A percentile compares a stretch with the other conserved stretches of the same genome.
These are phyloP conservation scores for Yamadazyma sp. DNA, from an alignment of 805 yeast species.

Conservation along the genomic window DNA sequence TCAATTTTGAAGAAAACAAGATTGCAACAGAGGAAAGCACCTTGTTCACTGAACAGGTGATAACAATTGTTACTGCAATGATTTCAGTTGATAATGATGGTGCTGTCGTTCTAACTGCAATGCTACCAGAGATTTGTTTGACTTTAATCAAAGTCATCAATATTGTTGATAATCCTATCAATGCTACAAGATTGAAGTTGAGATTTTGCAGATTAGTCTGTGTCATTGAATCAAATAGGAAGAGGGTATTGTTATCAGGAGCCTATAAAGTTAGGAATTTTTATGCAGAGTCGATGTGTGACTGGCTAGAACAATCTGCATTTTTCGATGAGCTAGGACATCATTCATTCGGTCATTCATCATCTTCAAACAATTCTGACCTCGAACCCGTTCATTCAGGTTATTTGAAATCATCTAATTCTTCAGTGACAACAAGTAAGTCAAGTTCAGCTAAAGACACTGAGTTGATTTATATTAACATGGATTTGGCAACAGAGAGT, in stretches of 20 bases:
- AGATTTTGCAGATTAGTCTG: slow-evolving; percentile 39
- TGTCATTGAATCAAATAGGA: slow-evolving; percentile 32
- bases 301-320: slow-evolving; percentile 55
- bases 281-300: slow-evolving; percentile 44
- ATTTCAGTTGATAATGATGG: slow-evolving; percentile 31
- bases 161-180: slow-evolving; percentile 24
- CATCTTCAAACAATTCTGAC: background rate
- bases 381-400: background rate
- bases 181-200: slow-evolving; percentile 37
- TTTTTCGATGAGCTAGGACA: slow-evolving; percentile 26
- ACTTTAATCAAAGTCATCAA: slow-evolving; percentile 27
- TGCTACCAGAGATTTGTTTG: slow-evolving; percentile 28
- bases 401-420: slow-evolving; percentile 1
- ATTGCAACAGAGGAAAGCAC: slow-evolving; percentile 26
- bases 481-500: slow-evolving; percentile 65
- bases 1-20: slow-evolving; percentile 26
- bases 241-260: slow-evolving; percentile 36
- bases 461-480: slow-evolving; percentile 20
- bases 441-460: slow-evolving; percentile 5
- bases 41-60: slow-evolving; percentile 47
- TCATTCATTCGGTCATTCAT: background rate
- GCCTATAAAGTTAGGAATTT: slow-evolving; percentile 47
- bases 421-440: slow-evolving; percentile 2
- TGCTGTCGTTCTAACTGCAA: slow-evolving; percentile 29
- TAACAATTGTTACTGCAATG: slow-evolving; percentile 44